Evolutionary conservation across 2,329 filamentous ascomycete genomes (phyloP).

Genomic region (Neopestalotiopsis sp.): DNA sequence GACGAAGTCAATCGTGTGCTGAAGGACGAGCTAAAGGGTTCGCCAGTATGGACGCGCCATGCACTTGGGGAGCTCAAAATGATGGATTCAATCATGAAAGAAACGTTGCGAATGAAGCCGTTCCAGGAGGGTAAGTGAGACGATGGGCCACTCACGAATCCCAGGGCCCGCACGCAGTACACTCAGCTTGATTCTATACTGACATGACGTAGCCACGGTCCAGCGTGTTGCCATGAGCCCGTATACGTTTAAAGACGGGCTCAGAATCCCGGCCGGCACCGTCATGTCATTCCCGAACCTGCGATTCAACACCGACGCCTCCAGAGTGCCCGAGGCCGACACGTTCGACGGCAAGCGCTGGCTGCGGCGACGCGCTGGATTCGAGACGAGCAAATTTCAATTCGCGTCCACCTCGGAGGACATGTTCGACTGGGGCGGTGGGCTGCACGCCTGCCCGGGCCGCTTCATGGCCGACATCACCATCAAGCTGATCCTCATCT

Average conservation of each 20-base stretch:
- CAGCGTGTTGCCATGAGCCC: constrained; percentile 20
- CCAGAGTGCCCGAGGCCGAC: constrained; percentile 18
- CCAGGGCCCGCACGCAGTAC: too few species aligned
- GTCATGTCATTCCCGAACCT: constrained; percentile 25
- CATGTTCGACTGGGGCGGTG: constrained; percentile 26
- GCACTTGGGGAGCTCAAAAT: constrained; percentile 16
- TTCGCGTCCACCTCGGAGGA: constrained; percentile 29
- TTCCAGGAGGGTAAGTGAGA: constrained; percentile 20
- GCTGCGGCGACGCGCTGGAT: constrained; percentile 19
- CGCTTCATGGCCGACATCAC: constrained; percentile 26
- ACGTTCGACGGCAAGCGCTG: constrained; percentile 27
- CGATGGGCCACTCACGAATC: too few species aligned
- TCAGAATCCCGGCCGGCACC: constrained; percentile 23
- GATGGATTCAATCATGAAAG: constrained; percentile 29
- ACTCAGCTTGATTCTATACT: not conserved
- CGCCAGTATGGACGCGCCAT: constrained; percentile 20
- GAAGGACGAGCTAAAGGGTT: not conserved
- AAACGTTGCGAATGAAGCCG: constrained; percentile 22
- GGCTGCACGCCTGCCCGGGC: constrained; percentile 28
- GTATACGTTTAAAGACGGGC: constrained; percentile 25
- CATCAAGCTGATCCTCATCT: constrained; percentile 29
- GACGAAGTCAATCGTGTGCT: not conserved
- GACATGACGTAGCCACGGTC: constrained; percentile 20
- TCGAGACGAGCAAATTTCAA: constrained; percentile 28
- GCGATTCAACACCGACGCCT: constrained; percentile 22